Evolutionary conservation across 164 flowering plant genomes (phyloP).

Genomic region (Tetracentron sinense): DNA sequence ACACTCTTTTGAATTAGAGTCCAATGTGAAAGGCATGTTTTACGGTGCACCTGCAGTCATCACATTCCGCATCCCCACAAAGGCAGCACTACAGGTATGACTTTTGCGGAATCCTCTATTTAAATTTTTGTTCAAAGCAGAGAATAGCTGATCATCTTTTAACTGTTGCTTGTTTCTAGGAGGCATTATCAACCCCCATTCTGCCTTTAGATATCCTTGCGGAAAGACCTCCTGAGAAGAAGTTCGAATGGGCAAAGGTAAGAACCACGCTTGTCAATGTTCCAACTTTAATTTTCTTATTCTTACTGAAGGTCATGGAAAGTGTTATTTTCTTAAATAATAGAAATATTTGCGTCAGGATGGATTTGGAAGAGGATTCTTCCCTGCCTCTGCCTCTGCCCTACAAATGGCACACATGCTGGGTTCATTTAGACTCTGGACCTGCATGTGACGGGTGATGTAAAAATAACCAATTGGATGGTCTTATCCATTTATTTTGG

Average conservation of each 20-base stretch:
- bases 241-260: constrained; percentile 86
- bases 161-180: constrained; percentile 32
- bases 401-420: no score
- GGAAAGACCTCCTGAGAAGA: constrained; percentile 74
- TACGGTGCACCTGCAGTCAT: constrained; percentile 78
- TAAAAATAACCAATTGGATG: no score
- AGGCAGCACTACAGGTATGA: constrained; percentile 72
- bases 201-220: constrained; percentile 81
- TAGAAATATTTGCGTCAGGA: not conserved
- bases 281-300: not conserved
- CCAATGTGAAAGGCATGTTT: constrained; percentile 55
- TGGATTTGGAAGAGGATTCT: no score
- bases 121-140: not conserved
- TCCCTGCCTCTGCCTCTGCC: no score
- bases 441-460: no score
- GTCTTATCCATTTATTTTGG: no score
- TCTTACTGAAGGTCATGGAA: no score
- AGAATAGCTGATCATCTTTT: no score
- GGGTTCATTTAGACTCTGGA: no score
- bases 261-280: constrained; percentile 4
- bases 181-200: constrained; percentile 77
- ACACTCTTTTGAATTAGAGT: constrained; percentile 78
- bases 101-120: not conserved
- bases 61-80: constrained; percentile 80
- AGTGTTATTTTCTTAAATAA: not conserved